Evolutionary conservation across 805 yeast genomes (phyloP).

Genomic region (Cyberlindnera samutprakarnensis): DNA sequence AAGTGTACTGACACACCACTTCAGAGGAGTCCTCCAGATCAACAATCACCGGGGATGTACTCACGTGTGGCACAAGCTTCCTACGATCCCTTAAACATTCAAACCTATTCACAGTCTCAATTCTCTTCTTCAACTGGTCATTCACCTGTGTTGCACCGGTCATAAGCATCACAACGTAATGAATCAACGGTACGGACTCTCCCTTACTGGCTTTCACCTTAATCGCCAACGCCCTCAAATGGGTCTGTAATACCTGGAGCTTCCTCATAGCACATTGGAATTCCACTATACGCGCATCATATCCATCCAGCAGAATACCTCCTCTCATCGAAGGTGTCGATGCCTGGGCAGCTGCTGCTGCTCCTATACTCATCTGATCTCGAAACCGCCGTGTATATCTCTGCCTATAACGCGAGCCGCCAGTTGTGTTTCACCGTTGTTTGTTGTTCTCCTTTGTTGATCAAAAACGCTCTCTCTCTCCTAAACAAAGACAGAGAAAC

Average conservation of each 20-base stretch:
- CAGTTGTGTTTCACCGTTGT: too few relatives aligned
- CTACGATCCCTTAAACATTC: slow-evolving; percentile 3
- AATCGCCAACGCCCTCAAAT: slow-evolving; percentile 22
- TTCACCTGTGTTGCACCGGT: slow-evolving; percentile 12
- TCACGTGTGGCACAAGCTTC: slow-evolving; percentile 6
- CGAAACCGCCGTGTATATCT: too few relatives aligned
- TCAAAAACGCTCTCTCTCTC: too few relatives aligned
- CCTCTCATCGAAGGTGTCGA: slow-evolving; percentile 25
- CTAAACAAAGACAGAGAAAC: too few relatives aligned
- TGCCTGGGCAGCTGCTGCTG: slow-evolving; percentile 11
- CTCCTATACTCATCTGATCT: slow-evolving; percentile 7
- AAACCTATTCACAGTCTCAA: slow-evolving; percentile 6
- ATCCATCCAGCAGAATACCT: slow-evolving; percentile 32
- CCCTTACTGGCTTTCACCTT: slow-evolving; percentile 7
- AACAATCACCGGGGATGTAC: slow-evolving; percentile 8
- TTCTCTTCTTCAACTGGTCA: slow-evolving; percentile 9
- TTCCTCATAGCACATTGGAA: slow-evolving; percentile 47
- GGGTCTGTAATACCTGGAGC: slow-evolving; percentile 30
- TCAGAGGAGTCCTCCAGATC: slow-evolving; percentile 17
- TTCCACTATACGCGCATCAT: slow-evolving; percentile 53
- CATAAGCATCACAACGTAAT: slow-evolving; percentile 6
- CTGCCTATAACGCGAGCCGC: too few relatives aligned
- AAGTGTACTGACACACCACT: slow-evolving; percentile 2
- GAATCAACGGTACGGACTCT: slow-evolving; percentile 11
- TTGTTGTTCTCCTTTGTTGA: too few relatives aligned